Evolutionary conservation across 306 rosid species (phyloP), one percentile per base, ranked within the genome.

Genomic region (Inga leiocalycina): DNA sequence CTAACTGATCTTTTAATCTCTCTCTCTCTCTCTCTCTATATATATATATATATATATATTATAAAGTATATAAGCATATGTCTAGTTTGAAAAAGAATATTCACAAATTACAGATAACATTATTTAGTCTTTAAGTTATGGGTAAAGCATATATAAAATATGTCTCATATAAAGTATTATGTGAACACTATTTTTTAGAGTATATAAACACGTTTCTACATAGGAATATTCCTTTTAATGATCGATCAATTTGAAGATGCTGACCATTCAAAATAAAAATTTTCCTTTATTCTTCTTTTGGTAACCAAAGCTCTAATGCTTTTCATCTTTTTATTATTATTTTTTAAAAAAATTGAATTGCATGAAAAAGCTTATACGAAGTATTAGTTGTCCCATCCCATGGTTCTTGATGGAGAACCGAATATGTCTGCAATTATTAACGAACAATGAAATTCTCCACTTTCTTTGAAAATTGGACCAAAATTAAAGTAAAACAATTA

Each of bases 401-500:
- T 75, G 43, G 46, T 72, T 74, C 62, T 49, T 79, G 78, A 85
- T 51, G 74, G 78, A 54, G 49, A 17, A 72, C 59, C 59, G 72
- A 80, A 76, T 75, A 77, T 46, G 48, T 13, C 76, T 70, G 44
- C 86, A 84, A 81, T 69, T 68, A 84, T 67, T 24, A 77, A 49
- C 52, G 76, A 85, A 34, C 17, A 75, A 56, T 8, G 59, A 84
- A 79, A 39, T 84, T 88, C 85, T 56, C 27, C 27, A 86, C 89
- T 78, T 59, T 67, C 61, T 54, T 39, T 57, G 76, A 72, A 78
- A 84, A 62, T 51, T 57, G 59, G 59, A 72, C 59, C 67, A 41
- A 30, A 83, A 74, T 64, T 1, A 64, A 12, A 64, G 39, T 9
- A 13, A 62, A 11, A 62, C 11, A 62, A 62, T 62, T 59, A n/a